phyloP scores from a whole-genome alignment of 805 yeast genomes.

The Candida andamanensis region DNA sequence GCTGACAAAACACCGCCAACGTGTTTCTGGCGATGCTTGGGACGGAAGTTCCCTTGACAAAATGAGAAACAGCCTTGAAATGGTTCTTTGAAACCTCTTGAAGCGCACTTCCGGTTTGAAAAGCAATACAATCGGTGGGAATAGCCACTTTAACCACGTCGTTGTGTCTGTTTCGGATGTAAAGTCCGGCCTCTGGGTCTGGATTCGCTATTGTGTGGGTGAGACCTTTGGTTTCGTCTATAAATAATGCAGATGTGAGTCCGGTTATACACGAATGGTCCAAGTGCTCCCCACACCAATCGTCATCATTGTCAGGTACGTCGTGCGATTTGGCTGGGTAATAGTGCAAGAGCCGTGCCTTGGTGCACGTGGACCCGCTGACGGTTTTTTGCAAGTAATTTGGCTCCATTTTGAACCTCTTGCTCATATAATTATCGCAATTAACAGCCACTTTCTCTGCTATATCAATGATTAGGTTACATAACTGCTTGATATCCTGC shows the following conservation, averaged over 20 bases:
- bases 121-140: slow-evolving; percentile 52
- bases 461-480: slow-evolving; percentile 43
- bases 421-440: slow-evolving; percentile 43
- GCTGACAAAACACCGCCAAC: slow-evolving; percentile 60
- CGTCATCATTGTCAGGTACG: slow-evolving; percentile 17
- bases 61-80: slow-evolving; percentile 57
- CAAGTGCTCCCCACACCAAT: slow-evolving; percentile 61
- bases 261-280: slow-evolving; percentile 62
- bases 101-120: slow-evolving; percentile 56
- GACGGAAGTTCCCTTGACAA: slow-evolving; percentile 40
- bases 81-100: slow-evolving; percentile 44
- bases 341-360: slow-evolving; percentile 55
- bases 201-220: slow-evolving; percentile 28
- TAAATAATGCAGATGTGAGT: slow-evolving; percentile 48
- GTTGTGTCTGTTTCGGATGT: slow-evolving; percentile 43
- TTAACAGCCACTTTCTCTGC: slow-evolving; percentile 48
- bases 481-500: slow-evolving; percentile 30
- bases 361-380: slow-evolving; percentile 46
- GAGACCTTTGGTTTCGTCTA: slow-evolving; percentile 32
- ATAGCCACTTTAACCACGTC: slow-evolving; percentile 45
- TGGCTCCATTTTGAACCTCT: slow-evolving; percentile 23
- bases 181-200: slow-evolving; percentile 46
- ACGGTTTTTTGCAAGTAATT: slow-evolving; percentile 44
- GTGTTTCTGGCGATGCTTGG: slow-evolving; percentile 45
- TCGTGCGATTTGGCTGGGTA: slow-evolving; percentile 26